Base-by-base conservation (phyloP, 257 asterid species). In the Salvia splendens region DNA sequence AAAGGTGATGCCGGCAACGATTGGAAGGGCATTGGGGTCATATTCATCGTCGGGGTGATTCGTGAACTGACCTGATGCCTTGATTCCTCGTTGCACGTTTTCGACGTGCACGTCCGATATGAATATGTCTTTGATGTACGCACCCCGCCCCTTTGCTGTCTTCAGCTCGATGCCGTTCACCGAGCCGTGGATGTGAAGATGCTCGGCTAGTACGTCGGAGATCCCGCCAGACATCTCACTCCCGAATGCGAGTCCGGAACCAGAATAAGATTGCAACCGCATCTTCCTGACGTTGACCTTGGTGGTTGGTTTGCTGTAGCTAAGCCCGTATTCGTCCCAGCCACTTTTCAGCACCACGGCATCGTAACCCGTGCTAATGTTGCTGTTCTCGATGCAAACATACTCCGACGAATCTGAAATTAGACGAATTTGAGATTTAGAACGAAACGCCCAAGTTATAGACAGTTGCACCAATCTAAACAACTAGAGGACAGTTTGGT, bases 151-250 rank as follows among this genome's bases (percentile, higher is more conserved):
- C 66, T 30, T 81, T 6, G 85, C 77, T 0, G 99, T 95, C 72
- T 91, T 87, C 0, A 95, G 64, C 73, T 85, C 88, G 8, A 91
- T 73, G 3, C 97, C 99, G 5, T 38, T 41, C 0, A 67, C 58
- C 3, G 99, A 91, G 74, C 87, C 76, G 2, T 69, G 83, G 9
- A 95, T 47, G 40, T 70, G 70, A 33, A 84, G 78, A 7, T 75
- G 64, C 81, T 95, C 97, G 5, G 84, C 86, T 2, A 89, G 67
- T 38, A 95, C 35, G 7, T 46, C 33, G 32, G 99, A 91, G 63
- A 95, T 85, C 17, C 99, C 99, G 8, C 99, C 99, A 0, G 99
- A 95, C 99, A 95, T 95, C 67, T 95, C 98, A 51, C 94, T 91
- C 17, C 99, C 99, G 41, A 91, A 73, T 48, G 96, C 98, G 3